phyloP scores from a whole-genome alignment of 1,284 basidiomycete species.

The Ceratorhiza oryzae-sativae region DNA sequence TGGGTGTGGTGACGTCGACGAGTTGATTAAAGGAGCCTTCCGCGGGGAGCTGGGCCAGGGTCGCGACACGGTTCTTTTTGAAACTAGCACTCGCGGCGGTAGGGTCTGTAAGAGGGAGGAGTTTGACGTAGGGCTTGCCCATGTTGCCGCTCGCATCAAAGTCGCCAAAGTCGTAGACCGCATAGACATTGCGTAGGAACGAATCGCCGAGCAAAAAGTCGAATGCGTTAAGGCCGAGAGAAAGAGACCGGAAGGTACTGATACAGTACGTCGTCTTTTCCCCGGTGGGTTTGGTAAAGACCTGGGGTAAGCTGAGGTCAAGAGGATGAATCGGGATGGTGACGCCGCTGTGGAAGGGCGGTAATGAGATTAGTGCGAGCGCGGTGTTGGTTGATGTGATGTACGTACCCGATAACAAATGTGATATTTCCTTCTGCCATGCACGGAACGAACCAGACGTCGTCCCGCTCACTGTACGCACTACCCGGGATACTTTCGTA shows the following conservation, averaged over 20 bases:
- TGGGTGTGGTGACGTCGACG: neutral
- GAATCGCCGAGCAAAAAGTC: slow-evolving; percentile 79
- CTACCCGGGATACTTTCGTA: slow-evolving; percentile 69
- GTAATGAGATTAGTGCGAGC: neutral
- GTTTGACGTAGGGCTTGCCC: slow-evolving; percentile 72
- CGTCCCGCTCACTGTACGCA: slow-evolving; percentile 56
- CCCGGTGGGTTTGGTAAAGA: slow-evolving; percentile 52
- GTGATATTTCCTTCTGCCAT: slow-evolving; percentile 74
- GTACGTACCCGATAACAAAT: slow-evolving; percentile 71
- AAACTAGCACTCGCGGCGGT: slow-evolving; percentile 73
- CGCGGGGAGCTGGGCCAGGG: slow-evolving; percentile 40
- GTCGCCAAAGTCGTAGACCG: slow-evolving; percentile 87
- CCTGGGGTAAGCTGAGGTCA: slow-evolving; percentile 63
- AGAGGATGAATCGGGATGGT: slow-evolving; percentile 62
- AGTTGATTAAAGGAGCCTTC: slow-evolving; percentile 20
- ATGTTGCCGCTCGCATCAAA: slow-evolving; percentile 63
- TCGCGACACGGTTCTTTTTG: slow-evolving; percentile 67
- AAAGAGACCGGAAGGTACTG: slow-evolving; percentile 68
- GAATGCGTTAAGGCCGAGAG: slow-evolving; percentile 68
- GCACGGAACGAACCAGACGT: slow-evolving; percentile 75
- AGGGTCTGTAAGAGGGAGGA: slow-evolving; percentile 72
- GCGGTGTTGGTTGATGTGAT: no score
- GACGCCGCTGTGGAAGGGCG: slow-evolving; percentile 53
- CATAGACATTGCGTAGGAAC: slow-evolving; percentile 81
- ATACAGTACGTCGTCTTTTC: slow-evolving; percentile 56